Percentiles rank a stretch among this genome's conserved stretches.
Evolutionary conservation across 2,329 filamentous ascomycete species (phyloP).

Genomic region (Tolypocladium sp.): DNA sequence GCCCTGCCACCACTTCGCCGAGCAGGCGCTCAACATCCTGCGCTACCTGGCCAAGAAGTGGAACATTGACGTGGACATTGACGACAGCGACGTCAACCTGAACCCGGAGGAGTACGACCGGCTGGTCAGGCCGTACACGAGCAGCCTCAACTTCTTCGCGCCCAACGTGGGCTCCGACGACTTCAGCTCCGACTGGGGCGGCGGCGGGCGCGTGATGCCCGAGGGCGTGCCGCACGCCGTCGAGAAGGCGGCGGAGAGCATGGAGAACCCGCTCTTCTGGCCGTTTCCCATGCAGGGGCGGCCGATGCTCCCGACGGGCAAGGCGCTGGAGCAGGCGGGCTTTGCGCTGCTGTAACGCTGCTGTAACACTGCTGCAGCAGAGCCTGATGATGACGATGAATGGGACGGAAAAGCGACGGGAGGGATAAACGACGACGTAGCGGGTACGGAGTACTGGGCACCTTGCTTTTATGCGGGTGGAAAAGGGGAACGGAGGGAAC

Average conservation of each 20-base stretch:
- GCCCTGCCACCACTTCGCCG: conserved; percentile 50
- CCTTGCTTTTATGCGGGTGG: background rate
- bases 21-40: conserved; percentile 51
- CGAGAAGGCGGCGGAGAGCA: conserved; percentile 22
- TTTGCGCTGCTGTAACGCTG: conserved; percentile 31
- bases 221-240: conserved; percentile 6
- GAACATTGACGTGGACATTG: conserved; percentile 43
- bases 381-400: background rate
- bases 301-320: conserved; percentile 40
- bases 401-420: background rate
- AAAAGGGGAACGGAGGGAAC: background rate
- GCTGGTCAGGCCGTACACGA: conserved; percentile 36
- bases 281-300: conserved; percentile 52
- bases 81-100: conserved; percentile 12
- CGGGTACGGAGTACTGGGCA: too few relatives aligned
- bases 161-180: conserved; percentile 40
- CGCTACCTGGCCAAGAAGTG: conserved; percentile 49
- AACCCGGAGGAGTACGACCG: conserved; percentile 27
- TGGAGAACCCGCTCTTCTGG: conserved; percentile 50
- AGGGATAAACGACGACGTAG: background rate
- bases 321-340: conserved; percentile 39
- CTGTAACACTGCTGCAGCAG: too few relatives aligned
- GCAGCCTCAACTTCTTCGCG: conserved; percentile 48
- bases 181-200: conserved; percentile 38
- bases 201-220: conserved; percentile 6